Conservation (phyloP, 108 stramenopile genomes). For the Cyclotella baltica region DNA sequence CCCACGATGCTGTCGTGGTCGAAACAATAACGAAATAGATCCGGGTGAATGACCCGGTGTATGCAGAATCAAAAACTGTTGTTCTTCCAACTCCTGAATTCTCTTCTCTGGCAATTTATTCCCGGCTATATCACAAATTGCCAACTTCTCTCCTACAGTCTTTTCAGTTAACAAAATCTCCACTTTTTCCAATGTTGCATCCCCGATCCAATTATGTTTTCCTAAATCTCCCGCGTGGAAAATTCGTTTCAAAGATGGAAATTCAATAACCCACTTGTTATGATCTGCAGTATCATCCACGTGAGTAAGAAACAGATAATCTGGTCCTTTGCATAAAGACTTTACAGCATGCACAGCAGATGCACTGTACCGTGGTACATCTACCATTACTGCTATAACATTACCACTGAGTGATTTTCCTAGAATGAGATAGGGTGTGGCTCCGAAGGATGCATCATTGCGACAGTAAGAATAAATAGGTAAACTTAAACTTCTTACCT, state of each 20-base stretch:
- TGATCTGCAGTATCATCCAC: conserved; percentile 86
- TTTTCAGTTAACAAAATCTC: conserved; percentile 58
- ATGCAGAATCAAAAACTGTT: conserved; percentile 58
- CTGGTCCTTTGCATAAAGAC: conserved; percentile 52
- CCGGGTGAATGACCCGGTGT: conserved; percentile 86
- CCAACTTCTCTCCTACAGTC: background rate
- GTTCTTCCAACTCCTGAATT: conserved; percentile 4
- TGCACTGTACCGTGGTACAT: conserved; percentile 60
- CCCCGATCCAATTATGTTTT: conserved; percentile 73
- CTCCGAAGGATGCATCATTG: conserved; percentile 70
- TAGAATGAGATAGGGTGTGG: conserved; percentile 62
- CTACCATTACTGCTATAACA: conserved; percentile 64
- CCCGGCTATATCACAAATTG: conserved; percentile 49
- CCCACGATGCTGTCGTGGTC: too few relatives aligned
- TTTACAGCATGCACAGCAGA: conserved; percentile 52
- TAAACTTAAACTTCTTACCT: conserved; percentile 19
- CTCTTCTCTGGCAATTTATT: conserved; percentile 5
- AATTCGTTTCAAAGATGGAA: conserved; percentile 64
- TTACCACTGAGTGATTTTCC: conserved; percentile 18
- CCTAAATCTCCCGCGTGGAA: conserved; percentile 76
- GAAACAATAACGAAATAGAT: conserved; percentile 57
- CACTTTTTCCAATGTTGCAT: conserved; percentile 63
- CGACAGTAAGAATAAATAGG: too few relatives aligned
- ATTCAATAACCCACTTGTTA: conserved; percentile 62
- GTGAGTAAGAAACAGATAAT: conserved; percentile 70